These are phyloP conservation scores for Fusarium sp. DNA, from an alignment of 2,329 filamentous ascomycete genomes.

Conservation along the genomic window DNA sequence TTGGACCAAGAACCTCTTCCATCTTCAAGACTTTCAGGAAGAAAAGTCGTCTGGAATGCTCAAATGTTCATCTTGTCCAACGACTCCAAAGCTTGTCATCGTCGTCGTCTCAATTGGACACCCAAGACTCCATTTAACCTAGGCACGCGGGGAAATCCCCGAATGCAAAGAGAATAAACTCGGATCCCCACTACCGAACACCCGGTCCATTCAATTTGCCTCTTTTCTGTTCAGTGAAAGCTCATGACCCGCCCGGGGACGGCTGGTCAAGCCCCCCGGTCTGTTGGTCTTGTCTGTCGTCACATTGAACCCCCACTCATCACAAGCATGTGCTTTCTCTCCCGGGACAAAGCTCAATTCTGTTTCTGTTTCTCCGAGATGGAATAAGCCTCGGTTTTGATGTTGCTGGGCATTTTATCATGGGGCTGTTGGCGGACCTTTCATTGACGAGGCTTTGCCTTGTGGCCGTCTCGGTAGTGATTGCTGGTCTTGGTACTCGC, in stretches of 20 bases:
- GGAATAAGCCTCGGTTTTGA: background rate
- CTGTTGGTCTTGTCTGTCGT: background rate
- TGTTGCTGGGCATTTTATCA: background rate
- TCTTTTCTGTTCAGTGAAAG: background rate
- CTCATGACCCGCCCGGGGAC: background rate
- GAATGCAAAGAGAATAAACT: background rate
- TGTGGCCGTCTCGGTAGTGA: background rate
- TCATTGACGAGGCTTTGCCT: slow-evolving; percentile 1
- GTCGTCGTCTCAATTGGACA: background rate
- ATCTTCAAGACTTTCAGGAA: accelerated
- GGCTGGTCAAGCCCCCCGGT: background rate
- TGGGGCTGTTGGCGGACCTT: slow-evolving; percentile 24
- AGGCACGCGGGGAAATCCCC: background rate
- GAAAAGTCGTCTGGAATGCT: background rate
- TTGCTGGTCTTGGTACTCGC: background rate
- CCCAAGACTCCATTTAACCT: background rate
- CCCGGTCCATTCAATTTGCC: background rate
- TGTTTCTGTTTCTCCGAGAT: background rate
- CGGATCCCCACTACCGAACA: background rate
- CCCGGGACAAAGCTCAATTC: background rate
- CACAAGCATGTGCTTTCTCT: background rate
- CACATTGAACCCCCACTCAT: background rate
- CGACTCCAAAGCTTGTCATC: background rate
- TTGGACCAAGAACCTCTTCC: background rate
- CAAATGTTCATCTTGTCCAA: background rate